phyloP scores from a whole-genome alignment of 2,329 filamentous ascomycete genomes.

The Nothophoma quercina region DNA sequence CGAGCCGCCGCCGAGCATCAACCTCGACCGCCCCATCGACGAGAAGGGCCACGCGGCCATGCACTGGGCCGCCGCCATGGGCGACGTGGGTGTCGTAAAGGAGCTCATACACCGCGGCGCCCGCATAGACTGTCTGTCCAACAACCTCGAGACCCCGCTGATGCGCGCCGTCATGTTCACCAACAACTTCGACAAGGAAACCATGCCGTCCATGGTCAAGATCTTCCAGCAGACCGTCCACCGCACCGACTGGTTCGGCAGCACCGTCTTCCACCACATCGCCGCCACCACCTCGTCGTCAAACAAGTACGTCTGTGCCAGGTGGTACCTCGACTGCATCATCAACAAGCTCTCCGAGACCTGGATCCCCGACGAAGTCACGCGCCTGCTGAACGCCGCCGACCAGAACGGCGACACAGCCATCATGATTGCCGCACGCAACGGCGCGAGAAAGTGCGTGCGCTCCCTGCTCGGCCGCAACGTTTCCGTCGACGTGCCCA shows the following conservation, averaged over 20 bases:
- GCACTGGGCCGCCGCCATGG: slow-evolving; percentile 98
- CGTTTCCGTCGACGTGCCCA: slow-evolving; percentile 82
- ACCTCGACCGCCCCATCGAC: slow-evolving; percentile 92
- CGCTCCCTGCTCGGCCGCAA: slow-evolving; percentile 74
- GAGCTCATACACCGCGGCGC: slow-evolving; percentile 85
- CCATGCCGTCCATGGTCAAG: slow-evolving; percentile 83
- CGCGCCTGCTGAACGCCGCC: slow-evolving; percentile 79
- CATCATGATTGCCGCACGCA: slow-evolving; percentile 84
- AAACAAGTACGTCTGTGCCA: slow-evolving; percentile 85
- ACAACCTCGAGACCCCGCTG: slow-evolving; percentile 79
- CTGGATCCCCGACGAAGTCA: slow-evolving; percentile 77
- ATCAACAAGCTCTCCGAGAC: slow-evolving; percentile 85
- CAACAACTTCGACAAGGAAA: slow-evolving; percentile 93
- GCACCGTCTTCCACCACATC: slow-evolving; percentile 93
- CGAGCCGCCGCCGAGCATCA: slow-evolving; percentile 83
- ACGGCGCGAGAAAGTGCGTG: slow-evolving; percentile 81
- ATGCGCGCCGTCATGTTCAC: slow-evolving; percentile 96
- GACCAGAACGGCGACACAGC: slow-evolving; percentile 92
- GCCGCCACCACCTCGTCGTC: slow-evolving; percentile 86
- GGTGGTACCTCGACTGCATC: slow-evolving; percentile 92
- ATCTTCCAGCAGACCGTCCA: slow-evolving; percentile 84
- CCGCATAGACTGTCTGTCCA: slow-evolving; percentile 71
- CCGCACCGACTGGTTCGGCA: slow-evolving; percentile 78
- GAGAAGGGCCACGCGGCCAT: slow-evolving; percentile 90
- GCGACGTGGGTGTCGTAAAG: slow-evolving; percentile 88